phyloP scores from a whole-genome alignment of 208 protist genomes.

The Crithidia acanthocephali region DNA sequence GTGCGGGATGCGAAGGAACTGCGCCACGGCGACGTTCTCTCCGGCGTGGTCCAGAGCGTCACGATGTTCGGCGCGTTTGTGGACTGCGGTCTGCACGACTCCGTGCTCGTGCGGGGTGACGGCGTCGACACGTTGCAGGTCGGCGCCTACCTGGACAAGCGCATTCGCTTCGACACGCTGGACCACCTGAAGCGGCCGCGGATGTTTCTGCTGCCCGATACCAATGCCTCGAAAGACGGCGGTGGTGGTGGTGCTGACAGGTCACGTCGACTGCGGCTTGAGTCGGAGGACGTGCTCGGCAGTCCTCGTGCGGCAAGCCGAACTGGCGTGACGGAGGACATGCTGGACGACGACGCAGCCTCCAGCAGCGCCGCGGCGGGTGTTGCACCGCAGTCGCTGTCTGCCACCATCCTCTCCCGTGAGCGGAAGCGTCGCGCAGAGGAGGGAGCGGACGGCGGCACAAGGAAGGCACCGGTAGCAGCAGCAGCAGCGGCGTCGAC shows the following conservation, averaged over 20 bases:
- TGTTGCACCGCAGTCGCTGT: conserved; percentile 8
- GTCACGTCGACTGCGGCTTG: conserved; percentile 38
- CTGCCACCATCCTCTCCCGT: conserved; percentile 19
- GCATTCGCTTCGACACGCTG: conserved; percentile 43
- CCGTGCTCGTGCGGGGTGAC: conserved; percentile 62
- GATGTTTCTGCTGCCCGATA: conserved; percentile 35
- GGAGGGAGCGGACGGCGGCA: neutral
- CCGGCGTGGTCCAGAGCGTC: conserved; percentile 72
- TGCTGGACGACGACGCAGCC: neutral
- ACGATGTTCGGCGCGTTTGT: conserved; percentile 89
- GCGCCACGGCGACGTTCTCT: conserved; percentile 51
- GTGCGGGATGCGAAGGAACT: conserved; percentile 46
- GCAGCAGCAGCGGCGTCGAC: too few relatives aligned
- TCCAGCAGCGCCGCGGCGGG: neutral
- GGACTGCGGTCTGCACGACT: conserved; percentile 81
- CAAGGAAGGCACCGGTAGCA: too few relatives aligned
- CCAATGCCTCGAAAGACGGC: neutral
- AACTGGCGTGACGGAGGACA: neutral
- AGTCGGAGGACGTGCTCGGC: conserved; percentile 53
- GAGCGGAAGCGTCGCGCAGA: conserved; percentile 21
- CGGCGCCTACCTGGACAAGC: conserved; percentile 49
- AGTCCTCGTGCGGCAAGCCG: neutral
- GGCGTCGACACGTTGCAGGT: conserved; percentile 59
- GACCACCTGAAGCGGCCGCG: conserved; percentile 67
- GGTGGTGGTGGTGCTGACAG: neutral